These are phyloP conservation scores for Globisporangium alternatum DNA, from an alignment of 352 stramenopile genomes.

Conservation along the genomic window DNA sequence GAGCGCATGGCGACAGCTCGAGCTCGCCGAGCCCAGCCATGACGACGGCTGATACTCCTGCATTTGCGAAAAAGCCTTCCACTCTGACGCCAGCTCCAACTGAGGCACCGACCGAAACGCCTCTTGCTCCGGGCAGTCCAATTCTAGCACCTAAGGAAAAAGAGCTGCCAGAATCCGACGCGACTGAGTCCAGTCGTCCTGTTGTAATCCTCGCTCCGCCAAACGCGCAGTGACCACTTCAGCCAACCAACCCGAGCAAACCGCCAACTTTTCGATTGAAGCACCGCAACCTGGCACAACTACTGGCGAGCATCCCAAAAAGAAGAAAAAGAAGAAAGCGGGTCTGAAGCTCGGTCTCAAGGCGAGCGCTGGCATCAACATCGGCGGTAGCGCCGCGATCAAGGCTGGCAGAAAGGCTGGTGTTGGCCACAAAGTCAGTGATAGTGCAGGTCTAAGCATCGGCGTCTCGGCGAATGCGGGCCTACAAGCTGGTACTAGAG, in stretches of 20 bases:
- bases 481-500: too few relatives aligned
- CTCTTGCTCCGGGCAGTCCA: neutral
- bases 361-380: neutral
- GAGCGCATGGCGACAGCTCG: neutral
- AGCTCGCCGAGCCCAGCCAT: neutral
- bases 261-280: neutral
- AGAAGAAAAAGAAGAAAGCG: neutral
- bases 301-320: neutral
- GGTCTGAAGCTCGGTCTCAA: neutral
- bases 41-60: neutral
- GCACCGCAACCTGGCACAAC: neutral
- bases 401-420: too few relatives aligned
- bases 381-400: neutral
- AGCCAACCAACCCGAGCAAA: neutral
- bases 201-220: neutral
- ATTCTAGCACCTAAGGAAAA: neutral
- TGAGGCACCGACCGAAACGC: neutral
- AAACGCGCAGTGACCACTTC: neutral
- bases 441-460: neutral
- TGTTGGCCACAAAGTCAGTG: neutral
- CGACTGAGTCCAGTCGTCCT: too few relatives aligned
- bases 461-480: too few relatives aligned
- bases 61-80: neutral
- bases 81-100: neutral
- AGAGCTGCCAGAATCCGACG: too few relatives aligned